phyloP scores from a whole-genome alignment of 2,329 filamentous ascomycete genomes.

The Fusarium sp. region DNA sequence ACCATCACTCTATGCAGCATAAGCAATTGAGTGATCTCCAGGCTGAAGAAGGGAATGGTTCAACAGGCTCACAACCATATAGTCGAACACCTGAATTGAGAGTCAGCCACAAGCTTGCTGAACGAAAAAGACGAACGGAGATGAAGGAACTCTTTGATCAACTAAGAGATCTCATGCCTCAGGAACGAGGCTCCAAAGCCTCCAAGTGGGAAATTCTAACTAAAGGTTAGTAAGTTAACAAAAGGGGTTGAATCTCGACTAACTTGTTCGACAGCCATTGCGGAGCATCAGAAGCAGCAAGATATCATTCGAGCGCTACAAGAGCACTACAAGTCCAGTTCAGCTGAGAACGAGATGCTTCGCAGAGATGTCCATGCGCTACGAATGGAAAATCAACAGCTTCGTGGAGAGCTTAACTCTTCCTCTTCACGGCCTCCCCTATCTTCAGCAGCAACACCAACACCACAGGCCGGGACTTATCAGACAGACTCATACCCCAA shows the following conservation, averaged over 20 bases:
- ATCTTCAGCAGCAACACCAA: conserved; percentile 31
- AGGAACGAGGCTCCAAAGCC: conserved; percentile 84
- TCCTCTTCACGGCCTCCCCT: conserved; percentile 44
- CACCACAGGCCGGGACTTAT: conserved; percentile 44
- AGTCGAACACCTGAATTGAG: conserved; percentile 84
- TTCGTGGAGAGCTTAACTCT: conserved; percentile 53
- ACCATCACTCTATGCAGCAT: conserved; percentile 83
- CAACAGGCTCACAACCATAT: conserved; percentile 76
- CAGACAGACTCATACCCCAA: conserved; percentile 48
- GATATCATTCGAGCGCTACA: conserved; percentile 62
- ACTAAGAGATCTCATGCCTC: conserved; percentile 80
- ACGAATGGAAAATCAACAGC: conserved; percentile 61
- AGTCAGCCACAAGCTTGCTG: conserved; percentile 86
- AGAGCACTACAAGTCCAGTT: conserved; percentile 56
- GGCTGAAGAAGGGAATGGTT: conserved; percentile 65
- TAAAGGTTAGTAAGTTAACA: conserved; percentile 70
- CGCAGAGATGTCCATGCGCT: conserved; percentile 62
- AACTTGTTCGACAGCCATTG: conserved; percentile 62
- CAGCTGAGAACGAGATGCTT: conserved; percentile 60
- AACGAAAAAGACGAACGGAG: conserved; percentile 84
- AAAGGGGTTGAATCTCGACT: conserved; percentile 10
- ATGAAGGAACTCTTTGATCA: conserved; percentile 92
- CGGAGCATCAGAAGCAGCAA: conserved; percentile 68
- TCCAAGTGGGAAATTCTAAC: conserved; percentile 92
- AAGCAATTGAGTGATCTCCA: conserved; percentile 76